Evolutionary conservation across 2,329 filamentous ascomycete species (phyloP).

Genomic region (Colletotrichum tabaci): DNA sequence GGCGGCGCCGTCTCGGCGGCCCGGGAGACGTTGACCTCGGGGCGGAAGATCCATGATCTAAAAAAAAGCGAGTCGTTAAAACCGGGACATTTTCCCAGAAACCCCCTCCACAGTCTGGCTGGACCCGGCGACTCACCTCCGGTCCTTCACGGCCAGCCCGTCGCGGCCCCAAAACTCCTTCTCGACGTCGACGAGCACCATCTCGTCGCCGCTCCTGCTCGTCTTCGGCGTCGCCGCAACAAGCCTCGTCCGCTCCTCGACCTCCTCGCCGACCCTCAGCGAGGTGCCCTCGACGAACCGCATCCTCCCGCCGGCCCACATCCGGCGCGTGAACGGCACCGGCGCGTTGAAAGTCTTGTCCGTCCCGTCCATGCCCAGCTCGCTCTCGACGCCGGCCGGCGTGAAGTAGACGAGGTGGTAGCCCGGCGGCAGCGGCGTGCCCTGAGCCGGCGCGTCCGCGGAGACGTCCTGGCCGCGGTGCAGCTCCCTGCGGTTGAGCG

Average conservation of each 20-base stretch:
- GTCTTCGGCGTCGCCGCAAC: slow-evolving; percentile 68
- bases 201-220: slow-evolving; percentile 69
- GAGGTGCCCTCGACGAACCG: slow-evolving; percentile 56
- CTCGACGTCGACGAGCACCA: slow-evolving; percentile 76
- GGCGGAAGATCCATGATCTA: slow-evolving; percentile 62
- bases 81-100: too few species aligned
- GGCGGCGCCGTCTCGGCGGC: slow-evolving; percentile 43
- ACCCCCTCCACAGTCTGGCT: too few species aligned
- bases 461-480: slow-evolving; percentile 55
- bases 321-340: slow-evolving; percentile 72
- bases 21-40: slow-evolving; percentile 48
- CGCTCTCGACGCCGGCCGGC: slow-evolving; percentile 66
- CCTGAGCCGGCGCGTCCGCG: slow-evolving; percentile 53
- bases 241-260: slow-evolving; percentile 70
- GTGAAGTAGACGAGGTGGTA: slow-evolving; percentile 78
- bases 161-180: slow-evolving; percentile 69
- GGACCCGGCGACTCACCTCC: slow-evolving; percentile 54
- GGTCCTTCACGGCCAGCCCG: slow-evolving; percentile 69
- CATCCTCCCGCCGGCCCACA: slow-evolving; percentile 78
- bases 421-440: slow-evolving; percentile 69
- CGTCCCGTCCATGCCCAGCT: slow-evolving; percentile 72
- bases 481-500: slow-evolving; percentile 65
- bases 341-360: slow-evolving; percentile 73
- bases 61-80: too few species aligned
- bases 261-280: slow-evolving; percentile 68